Conservation (phyloP, 208 protist species). For the Willaertia magna region DNA sequence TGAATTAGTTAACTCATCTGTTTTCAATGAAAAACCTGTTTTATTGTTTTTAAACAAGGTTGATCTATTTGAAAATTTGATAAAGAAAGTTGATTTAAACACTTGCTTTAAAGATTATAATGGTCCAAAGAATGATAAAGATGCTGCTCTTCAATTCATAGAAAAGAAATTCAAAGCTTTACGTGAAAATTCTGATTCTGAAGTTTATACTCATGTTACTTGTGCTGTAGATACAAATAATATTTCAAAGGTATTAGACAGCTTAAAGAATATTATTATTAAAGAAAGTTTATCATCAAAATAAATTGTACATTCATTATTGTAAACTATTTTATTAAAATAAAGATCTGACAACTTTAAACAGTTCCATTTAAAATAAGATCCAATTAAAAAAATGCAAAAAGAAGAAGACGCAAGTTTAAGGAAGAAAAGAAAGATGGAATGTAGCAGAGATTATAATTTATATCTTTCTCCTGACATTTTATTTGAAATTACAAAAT, state of each 20-base stretch:
- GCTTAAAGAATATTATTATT: conserved; percentile 10
- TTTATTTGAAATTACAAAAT: no score
- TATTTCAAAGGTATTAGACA: conserved; percentile 16
- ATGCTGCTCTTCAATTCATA: neutral
- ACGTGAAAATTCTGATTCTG: neutral
- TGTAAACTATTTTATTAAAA: no score
- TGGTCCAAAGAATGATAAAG: neutral
- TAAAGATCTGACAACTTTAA: no score
- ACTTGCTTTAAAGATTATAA: neutral
- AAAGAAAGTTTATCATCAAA: neutral
- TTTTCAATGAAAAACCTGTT: neutral
- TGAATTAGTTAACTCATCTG: neutral
- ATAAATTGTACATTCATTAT: no score
- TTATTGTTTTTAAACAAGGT: neutral
- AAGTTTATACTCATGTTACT: conserved; percentile 13
- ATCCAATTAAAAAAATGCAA: no score
- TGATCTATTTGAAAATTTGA: neutral
- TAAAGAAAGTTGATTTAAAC: neutral
- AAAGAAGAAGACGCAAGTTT: no score
- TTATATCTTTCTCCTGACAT: no score
- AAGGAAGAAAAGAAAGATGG: no score
- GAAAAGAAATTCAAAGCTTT: neutral
- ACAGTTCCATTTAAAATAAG: no score
- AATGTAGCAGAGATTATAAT: no score
- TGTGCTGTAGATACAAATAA: conserved; percentile 17